phyloP scores from a whole-genome alignment of 129 eudicot species.

The Rutidosis leptorrhynchoides region DNA sequence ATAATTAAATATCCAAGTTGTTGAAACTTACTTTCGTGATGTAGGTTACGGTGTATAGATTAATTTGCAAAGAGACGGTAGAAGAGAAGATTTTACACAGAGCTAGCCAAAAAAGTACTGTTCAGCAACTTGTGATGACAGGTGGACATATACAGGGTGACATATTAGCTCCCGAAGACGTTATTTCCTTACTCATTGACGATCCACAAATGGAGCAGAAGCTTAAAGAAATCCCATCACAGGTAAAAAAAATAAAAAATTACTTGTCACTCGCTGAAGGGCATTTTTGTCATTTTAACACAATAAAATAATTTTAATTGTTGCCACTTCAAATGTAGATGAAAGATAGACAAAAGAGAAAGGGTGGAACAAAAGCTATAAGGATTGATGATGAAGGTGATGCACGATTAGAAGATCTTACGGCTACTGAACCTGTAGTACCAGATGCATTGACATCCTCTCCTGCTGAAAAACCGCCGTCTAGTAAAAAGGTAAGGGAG shows the following conservation, averaged over 20 bases:
- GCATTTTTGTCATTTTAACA: slow-evolving; percentile 1
- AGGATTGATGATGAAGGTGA: slow-evolving; percentile 91
- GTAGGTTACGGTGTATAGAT: slow-evolving; percentile 91
- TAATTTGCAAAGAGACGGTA: slow-evolving; percentile 94
- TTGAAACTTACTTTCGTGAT: slow-evolving; percentile 1
- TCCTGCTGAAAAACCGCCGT: slow-evolving; percentile 50
- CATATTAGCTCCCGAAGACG: slow-evolving; percentile 93
- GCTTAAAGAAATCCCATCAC: slow-evolving; percentile 71
- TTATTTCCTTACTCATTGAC: slow-evolving; percentile 84
- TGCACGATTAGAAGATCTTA: slow-evolving; percentile 78
- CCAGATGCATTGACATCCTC: slow-evolving; percentile 44
- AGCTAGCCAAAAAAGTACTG: slow-evolving; percentile 95
- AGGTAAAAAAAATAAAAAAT: too few relatives aligned
- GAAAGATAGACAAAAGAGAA: slow-evolving; percentile 82
- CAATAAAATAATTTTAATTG: too few relatives aligned
- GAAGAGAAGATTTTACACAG: slow-evolving; percentile 94
- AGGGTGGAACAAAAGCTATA: slow-evolving; percentile 64
- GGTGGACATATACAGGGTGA: slow-evolving; percentile 99
- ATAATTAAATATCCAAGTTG: too few relatives aligned
- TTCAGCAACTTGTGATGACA: slow-evolving; percentile 98
- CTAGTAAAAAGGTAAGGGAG: slow-evolving; percentile 67
- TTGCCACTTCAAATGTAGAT: too few relatives aligned
- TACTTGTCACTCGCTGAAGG: neutral
- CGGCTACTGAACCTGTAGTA: slow-evolving; percentile 45
- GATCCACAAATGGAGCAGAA: slow-evolving; percentile 94